Conservation (phyloP, 441 rosid species). For the Populus trichocarpa region DNA sequence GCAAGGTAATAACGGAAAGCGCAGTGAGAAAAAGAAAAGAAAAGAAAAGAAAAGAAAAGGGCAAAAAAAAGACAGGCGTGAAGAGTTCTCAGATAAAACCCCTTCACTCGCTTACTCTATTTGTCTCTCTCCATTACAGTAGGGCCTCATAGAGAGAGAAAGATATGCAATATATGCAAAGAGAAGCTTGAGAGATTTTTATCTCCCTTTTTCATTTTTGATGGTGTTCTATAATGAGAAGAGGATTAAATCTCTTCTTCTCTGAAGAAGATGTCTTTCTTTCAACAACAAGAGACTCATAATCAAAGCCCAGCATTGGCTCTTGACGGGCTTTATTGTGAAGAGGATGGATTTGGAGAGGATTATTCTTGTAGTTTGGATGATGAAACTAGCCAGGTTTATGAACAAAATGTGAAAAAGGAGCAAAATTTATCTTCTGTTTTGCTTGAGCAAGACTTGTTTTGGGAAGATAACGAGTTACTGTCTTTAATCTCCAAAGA, state of each 20-base stretch:
- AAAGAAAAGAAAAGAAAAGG: background rate
- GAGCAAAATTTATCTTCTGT: slow-evolving; percentile 22
- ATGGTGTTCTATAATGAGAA: slow-evolving; percentile 53
- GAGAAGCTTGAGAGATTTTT: slow-evolving; percentile 8
- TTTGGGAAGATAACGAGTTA: slow-evolving; percentile 56
- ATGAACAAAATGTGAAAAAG: slow-evolving; percentile 16
- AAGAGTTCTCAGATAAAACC: slow-evolving; percentile 37
- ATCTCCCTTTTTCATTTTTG: slow-evolving; percentile 10
- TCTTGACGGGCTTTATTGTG: slow-evolving; percentile 66
- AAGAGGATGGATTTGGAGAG: slow-evolving; percentile 58
- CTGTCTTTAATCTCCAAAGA: slow-evolving; percentile 46
- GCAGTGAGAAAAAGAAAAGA: too few relatives aligned
- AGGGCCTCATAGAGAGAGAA: slow-evolving; percentile 21
- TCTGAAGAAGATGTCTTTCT: slow-evolving; percentile 49
- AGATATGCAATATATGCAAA: slow-evolving; percentile 1
- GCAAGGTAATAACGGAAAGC: background rate
- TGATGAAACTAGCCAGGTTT: slow-evolving; percentile 14
- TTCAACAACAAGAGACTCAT: slow-evolving; percentile 38
- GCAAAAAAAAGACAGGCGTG: slow-evolving; percentile 51
- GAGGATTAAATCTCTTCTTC: slow-evolving; percentile 45
- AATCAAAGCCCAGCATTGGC: slow-evolving; percentile 29
- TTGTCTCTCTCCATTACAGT: slow-evolving; percentile 17
- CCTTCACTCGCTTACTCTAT: slow-evolving; percentile 32
- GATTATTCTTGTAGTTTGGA: slow-evolving; percentile 23
- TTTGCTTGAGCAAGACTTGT: slow-evolving; percentile 43